Conservation (phyloP, 228 moss, liverwort and hornwort genomes). For the Sphagnum fallax region DNA sequence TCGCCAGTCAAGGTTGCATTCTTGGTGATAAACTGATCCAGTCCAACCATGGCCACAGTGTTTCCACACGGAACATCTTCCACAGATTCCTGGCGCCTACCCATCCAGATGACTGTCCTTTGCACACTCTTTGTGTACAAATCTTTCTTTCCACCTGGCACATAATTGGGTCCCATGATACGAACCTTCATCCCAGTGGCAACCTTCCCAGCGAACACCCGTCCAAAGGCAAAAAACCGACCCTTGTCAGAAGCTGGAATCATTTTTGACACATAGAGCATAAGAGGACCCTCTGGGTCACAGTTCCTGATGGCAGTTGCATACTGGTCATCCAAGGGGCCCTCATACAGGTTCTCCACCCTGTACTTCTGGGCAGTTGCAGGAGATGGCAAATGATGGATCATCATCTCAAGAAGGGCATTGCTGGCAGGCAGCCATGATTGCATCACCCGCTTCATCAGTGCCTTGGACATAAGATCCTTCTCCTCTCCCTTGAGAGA, state of each 20-base stretch:
- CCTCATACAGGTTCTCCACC: slow-evolving; percentile 14
- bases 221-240: slow-evolving; percentile 10
- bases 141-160: slow-evolving; percentile 22
- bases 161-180: slow-evolving; percentile 22
- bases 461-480: slow-evolving; percentile 21
- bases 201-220: slow-evolving; percentile 17
- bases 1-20: slow-evolving; percentile 18
- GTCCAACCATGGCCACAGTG: slow-evolving; percentile 19
- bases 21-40: slow-evolving; percentile 24
- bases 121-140: slow-evolving; percentile 18
- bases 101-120: slow-evolving; percentile 16
- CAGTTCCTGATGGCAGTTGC: slow-evolving; percentile 14
- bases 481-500: slow-evolving; percentile 14
- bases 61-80: slow-evolving; percentile 21
- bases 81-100: slow-evolving; percentile 20
- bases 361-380: slow-evolving; percentile 8
- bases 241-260: slow-evolving; percentile 14
- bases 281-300: slow-evolving; percentile 13
- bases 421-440: slow-evolving; percentile 21
- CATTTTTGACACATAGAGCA: slow-evolving; percentile 13
- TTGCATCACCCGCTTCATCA: slow-evolving; percentile 38
- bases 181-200: slow-evolving; percentile 18
- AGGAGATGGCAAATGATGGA: slow-evolving; percentile 10
- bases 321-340: slow-evolving; percentile 5
- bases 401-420: slow-evolving; percentile 14